These are phyloP conservation scores for Dimocarpus longan DNA, from an alignment of 345 rosid genomes.

Conservation along the genomic window DNA sequence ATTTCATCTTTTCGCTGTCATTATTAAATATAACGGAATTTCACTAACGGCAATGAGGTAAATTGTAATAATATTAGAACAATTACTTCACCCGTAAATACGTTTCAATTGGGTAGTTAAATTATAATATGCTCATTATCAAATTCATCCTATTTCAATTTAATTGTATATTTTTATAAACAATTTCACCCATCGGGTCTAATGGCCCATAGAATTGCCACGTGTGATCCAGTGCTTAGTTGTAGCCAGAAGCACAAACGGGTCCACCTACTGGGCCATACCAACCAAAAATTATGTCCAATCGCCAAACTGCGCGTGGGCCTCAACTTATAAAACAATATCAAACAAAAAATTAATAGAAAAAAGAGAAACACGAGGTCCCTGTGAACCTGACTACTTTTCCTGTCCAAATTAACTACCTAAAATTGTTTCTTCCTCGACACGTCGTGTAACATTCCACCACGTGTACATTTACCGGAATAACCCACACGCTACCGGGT, in stretches of 20 bases:
- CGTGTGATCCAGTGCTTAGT: neutral
- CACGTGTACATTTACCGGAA: conserved; percentile 18
- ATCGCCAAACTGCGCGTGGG: neutral
- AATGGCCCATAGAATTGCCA: neutral
- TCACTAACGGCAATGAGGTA: no score
- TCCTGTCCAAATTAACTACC: conserved; percentile 14
- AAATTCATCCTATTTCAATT: no score
- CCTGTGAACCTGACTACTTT: conserved; percentile 33
- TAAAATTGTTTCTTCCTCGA: neutral
- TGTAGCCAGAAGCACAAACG: neutral
- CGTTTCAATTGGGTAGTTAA: no score
- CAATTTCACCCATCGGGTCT: no score
- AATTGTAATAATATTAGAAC: no score
- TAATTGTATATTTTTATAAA: no score
- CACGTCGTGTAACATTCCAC: neutral
- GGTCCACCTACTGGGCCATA: neutral
- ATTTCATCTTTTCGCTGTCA: no score
- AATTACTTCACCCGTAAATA: no score
- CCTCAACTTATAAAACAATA: neutral
- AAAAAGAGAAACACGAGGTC: neutral
- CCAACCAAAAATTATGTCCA: neutral
- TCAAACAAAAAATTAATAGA: neutral
- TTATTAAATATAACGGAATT: no score
- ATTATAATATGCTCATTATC: no score
- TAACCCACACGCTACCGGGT: conserved; percentile 14